Percentiles rank a stretch among this genome's conserved stretches.
Evolutionary conservation across 1,284 basidiomycete species (phyloP).

Genomic region (Pisolithus thermaeus): DNA sequence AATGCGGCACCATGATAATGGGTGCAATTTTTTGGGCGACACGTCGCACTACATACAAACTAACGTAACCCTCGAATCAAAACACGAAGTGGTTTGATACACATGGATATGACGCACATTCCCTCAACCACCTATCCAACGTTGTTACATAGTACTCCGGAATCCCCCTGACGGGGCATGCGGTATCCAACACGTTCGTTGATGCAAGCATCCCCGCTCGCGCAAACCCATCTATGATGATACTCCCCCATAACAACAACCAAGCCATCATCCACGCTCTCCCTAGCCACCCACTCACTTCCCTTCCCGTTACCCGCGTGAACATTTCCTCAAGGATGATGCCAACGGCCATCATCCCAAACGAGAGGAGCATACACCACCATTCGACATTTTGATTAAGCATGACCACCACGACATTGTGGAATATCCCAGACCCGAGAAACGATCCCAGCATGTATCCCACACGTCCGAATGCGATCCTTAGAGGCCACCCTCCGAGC

Average conservation of each 20-base stretch:
- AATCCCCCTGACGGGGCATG: constrained; percentile 10
- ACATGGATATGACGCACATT: too few species aligned
- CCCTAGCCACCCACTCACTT: constrained; percentile 9
- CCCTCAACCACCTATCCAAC: constrained; percentile 2
- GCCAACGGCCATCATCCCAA: constrained; percentile 49
- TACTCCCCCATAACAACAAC: constrained; percentile 27
- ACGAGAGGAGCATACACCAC: too few species aligned
- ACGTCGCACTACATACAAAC: too few species aligned
- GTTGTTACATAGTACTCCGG: constrained; percentile 9
- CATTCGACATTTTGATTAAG: constrained; percentile 30
- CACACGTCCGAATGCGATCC: constrained; percentile 31
- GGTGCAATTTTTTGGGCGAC: too few species aligned
- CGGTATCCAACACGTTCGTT: constrained; percentile 11
- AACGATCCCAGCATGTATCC: constrained; percentile 50
- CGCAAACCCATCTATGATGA: constrained; percentile 46
- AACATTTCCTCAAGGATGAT: constrained; percentile 37
- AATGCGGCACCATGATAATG: too few species aligned
- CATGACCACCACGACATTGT: constrained; percentile 45
- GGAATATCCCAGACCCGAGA: constrained; percentile 47
- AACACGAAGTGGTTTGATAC: too few species aligned
- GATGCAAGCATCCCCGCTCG: constrained; percentile 35
- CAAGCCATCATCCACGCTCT: too few species aligned
- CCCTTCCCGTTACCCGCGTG: constrained; percentile 26
- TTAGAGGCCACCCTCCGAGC: constrained; percentile 31
- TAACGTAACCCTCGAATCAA: too few species aligned